Evolutionary conservation across 2,329 filamentous ascomycete species (phyloP).

Genomic region (Pseudonectria foliicola): DNA sequence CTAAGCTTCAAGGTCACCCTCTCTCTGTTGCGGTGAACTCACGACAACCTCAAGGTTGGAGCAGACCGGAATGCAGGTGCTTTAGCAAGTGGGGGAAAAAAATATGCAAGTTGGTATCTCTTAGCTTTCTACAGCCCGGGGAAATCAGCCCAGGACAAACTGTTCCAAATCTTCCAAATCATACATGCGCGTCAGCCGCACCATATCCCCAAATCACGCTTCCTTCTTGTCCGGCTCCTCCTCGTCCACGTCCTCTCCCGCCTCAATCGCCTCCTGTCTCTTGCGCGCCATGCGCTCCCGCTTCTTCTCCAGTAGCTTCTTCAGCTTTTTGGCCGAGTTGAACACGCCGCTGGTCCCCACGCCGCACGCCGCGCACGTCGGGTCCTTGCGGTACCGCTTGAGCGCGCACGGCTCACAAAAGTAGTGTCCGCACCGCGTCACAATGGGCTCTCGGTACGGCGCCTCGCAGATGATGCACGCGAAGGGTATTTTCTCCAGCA

Average conservation of each 20-base stretch:
- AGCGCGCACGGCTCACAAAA: constrained; percentile 91
- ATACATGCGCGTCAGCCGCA: no score
- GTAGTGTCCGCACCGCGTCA: constrained; percentile 91
- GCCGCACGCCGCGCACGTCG: constrained; percentile 79
- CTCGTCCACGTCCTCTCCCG: constrained; percentile 42
- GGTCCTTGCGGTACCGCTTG: constrained; percentile 78
- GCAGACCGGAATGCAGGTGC: no score
- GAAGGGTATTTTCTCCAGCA: constrained; percentile 81
- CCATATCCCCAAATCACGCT: background rate
- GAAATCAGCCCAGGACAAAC: no score
- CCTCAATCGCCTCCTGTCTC: constrained; percentile 45
- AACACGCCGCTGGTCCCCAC: constrained; percentile 84
- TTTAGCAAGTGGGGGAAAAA: no score
- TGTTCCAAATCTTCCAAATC: no score
- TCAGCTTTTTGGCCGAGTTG: constrained; percentile 76
- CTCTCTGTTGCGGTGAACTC: no score
- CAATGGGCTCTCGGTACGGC: constrained; percentile 69
- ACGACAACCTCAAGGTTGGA: no score
- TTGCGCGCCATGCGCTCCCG: constrained; percentile 52
- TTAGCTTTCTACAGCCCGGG: no score
- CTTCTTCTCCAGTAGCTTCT: constrained; percentile 72
- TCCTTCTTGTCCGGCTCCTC: constrained; percentile 26
- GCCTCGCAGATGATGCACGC: constrained; percentile 80
- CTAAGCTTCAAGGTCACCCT: no score
- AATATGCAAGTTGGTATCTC: no score